Base-by-base conservation (phyloP, 2,329 filamentous ascomycete species). In the Aspergillus fumigatus region DNA sequence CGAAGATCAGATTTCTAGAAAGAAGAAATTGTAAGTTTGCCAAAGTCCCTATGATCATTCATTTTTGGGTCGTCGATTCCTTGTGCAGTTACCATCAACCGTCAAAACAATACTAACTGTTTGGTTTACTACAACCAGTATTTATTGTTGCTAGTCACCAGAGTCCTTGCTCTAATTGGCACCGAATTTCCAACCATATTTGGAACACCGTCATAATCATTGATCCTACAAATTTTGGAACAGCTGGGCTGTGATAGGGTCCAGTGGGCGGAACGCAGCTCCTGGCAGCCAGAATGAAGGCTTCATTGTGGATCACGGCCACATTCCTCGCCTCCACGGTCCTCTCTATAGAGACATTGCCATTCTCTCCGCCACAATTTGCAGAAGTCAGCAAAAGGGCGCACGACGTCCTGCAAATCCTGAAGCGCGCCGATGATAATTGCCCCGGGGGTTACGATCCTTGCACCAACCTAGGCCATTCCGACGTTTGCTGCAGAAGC, bases 401-500 rank as follows among this genome's bases (percentile, higher is more conserved):
- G 51, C 66, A 67, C 11, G 65, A 71, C 19, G 58, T 72, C 23
- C 61, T 75, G n/a, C 68, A 65, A 8, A 49, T 74, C 6, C 54
- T 75, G 47, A 68, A 65, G 38, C 67, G 71, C 32, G 62, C 64
- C 35, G 64, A 69, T 41, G 65, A 69, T 52, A 71, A 67, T 55
- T 87, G 84, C 68, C 81, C 81, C 6, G 71, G 66, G 21, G 77
- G 76, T 55, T 84, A 82, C 72, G 77, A 73, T 56, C 73, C 75
- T 47, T 87, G 84, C 71, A 73, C 74, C 32, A 75, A 77, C 57
- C 68, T 84, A 41, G 80, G 79, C 53, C 80, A 80, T 4, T 71
- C 80, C 2, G 76, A 76, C 41, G 76, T 83, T 54, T 87, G 84
- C 75, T 87, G 84, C 70, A 73, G 73, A 35, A 70, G 73, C 43